These are phyloP conservation scores for Amauroascus niger DNA, from an alignment of 2,329 filamentous ascomycete species.

Conservation along the genomic window DNA sequence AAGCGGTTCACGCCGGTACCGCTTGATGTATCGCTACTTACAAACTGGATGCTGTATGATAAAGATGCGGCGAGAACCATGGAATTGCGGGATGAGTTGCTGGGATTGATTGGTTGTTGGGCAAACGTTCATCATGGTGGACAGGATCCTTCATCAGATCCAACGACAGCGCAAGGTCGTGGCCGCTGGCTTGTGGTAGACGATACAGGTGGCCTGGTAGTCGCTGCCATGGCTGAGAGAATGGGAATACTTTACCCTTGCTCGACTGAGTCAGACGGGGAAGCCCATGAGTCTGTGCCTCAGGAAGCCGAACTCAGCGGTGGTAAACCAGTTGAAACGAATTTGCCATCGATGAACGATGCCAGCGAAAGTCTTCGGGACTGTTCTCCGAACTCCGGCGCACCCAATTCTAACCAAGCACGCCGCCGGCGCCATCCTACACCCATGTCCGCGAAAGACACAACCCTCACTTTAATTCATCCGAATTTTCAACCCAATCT, in stretches of 20 bases:
- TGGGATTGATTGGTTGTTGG: constrained; percentile 78
- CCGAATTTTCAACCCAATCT: constrained; percentile 79
- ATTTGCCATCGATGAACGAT: neutral
- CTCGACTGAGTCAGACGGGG: constrained; percentile 17
- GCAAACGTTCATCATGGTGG: constrained; percentile 73
- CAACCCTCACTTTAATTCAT: constrained; percentile 67
- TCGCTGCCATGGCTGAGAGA: constrained; percentile 75
- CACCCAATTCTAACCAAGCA: constrained; percentile 15
- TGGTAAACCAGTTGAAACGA: neutral
- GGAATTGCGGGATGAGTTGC: constrained; percentile 74
- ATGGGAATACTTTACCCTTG: constrained; percentile 66
- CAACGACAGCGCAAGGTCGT: constrained; percentile 19
- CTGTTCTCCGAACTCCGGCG: neutral
- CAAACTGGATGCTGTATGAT: constrained; percentile 67
- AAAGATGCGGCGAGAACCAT: constrained; percentile 71
- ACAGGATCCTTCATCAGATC: constrained; percentile 22
- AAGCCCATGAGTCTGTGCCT: constrained; percentile 9
- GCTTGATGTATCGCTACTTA: constrained; percentile 65
- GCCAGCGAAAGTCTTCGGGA: neutral
- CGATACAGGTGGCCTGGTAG: constrained; percentile 72
- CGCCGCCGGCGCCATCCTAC: constrained; percentile 14
- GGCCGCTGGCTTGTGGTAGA: constrained; percentile 75
- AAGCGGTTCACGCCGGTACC: constrained; percentile 77
- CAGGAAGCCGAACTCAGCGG: constrained; percentile 5
- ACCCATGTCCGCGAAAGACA: constrained; percentile 42